These are phyloP conservation scores for Pseudopyricularia javanii DNA, from an alignment of 2,329 filamentous ascomycete species.

Conservation along the genomic window DNA sequence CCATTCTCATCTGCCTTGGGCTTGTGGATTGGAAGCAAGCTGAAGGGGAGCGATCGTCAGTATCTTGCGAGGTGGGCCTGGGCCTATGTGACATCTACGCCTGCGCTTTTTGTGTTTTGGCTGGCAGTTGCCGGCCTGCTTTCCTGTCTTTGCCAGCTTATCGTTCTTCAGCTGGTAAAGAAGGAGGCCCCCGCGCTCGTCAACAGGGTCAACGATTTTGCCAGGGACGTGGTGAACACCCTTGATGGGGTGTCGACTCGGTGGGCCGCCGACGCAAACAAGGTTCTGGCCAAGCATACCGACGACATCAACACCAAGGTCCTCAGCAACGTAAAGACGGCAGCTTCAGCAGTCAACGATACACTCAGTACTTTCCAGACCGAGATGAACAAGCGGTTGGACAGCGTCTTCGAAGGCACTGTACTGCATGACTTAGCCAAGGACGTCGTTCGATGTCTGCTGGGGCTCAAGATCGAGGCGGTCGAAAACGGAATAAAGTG, in stretches of 20 bases:
- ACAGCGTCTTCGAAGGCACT: slow-evolving; percentile 70
- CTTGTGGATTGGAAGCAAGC: slow-evolving; percentile 1
- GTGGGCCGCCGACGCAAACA: slow-evolving; percentile 70
- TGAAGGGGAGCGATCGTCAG: slow-evolving; percentile 41
- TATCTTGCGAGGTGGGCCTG: slow-evolving; percentile 71
- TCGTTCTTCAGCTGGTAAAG: slow-evolving; percentile 62
- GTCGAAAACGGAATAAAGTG: slow-evolving; percentile 87
- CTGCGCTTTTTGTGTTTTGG: slow-evolving; percentile 76
- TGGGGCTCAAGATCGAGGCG: slow-evolving; percentile 72
- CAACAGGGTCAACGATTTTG: slow-evolving; percentile 64
- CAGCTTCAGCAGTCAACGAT: slow-evolving; percentile 69
- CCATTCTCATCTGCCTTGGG: slow-evolving; percentile 60
- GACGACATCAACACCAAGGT: slow-evolving; percentile 71
- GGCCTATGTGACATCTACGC: slow-evolving; percentile 74
- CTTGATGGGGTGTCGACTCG: slow-evolving; percentile 60
- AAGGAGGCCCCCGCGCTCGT: slow-evolving; percentile 66
- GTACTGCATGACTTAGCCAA: slow-evolving; percentile 66
- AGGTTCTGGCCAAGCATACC: slow-evolving; percentile 41
- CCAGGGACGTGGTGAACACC: slow-evolving; percentile 61
- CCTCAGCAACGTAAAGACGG: slow-evolving; percentile 76
- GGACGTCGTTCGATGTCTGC: slow-evolving; percentile 74
- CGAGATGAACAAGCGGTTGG: slow-evolving; percentile 62
- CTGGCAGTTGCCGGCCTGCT: slow-evolving; percentile 74
- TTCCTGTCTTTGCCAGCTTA: slow-evolving; percentile 69
- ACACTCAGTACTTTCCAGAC: slow-evolving; percentile 76